Evolutionary conservation across 1,139 yeast genomes (phyloP).

Genomic region (Blastobotrys ciferrii): DNA sequence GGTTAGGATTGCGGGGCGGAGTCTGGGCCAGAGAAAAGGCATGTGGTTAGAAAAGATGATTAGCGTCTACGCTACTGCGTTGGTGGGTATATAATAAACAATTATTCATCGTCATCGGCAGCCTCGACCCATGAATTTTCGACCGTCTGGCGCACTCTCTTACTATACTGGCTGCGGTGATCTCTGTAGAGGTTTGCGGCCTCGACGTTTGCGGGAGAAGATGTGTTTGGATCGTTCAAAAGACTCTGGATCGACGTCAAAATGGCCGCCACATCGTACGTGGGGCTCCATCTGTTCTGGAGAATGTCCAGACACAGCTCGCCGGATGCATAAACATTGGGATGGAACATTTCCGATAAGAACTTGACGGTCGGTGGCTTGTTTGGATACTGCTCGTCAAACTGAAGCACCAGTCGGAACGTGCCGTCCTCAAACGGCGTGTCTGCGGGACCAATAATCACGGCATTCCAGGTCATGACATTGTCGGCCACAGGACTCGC

Average conservation of each 20-base stretch:
- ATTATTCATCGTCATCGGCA: background rate
- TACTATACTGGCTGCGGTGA: slow-evolving; percentile 87
- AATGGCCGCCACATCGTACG: slow-evolving; percentile 97
- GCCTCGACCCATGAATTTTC: slow-evolving; percentile 48
- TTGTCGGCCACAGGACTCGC: slow-evolving; percentile 97
- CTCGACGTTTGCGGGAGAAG: slow-evolving; percentile 97
- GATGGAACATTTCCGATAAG: slow-evolving; percentile 94
- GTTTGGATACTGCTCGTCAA: slow-evolving; percentile 96
- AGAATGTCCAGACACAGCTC: slow-evolving; percentile 93
- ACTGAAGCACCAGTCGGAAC: slow-evolving; percentile 77
- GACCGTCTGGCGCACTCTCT: slow-evolving; percentile 90
- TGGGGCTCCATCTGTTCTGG: slow-evolving; percentile 98
- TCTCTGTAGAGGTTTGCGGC: slow-evolving; percentile 95
- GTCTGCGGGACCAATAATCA: slow-evolving; percentile 95
- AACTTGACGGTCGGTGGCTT: slow-evolving; percentile 94
- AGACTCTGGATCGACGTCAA: slow-evolving; percentile 84
- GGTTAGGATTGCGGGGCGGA: too few species aligned
- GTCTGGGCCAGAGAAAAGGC: too few species aligned
- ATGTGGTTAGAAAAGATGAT: background rate
- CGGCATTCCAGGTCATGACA: slow-evolving; percentile 97
- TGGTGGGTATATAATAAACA: background rate
- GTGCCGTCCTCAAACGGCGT: slow-evolving; percentile 99
- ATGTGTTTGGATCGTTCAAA: slow-evolving; percentile 92
- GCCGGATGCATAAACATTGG: slow-evolving; percentile 93
- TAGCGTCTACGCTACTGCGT: background rate